Base-by-base conservation (phyloP, 2,329 filamentous ascomycete species). In the Ceratocystis ficicola region DNA sequence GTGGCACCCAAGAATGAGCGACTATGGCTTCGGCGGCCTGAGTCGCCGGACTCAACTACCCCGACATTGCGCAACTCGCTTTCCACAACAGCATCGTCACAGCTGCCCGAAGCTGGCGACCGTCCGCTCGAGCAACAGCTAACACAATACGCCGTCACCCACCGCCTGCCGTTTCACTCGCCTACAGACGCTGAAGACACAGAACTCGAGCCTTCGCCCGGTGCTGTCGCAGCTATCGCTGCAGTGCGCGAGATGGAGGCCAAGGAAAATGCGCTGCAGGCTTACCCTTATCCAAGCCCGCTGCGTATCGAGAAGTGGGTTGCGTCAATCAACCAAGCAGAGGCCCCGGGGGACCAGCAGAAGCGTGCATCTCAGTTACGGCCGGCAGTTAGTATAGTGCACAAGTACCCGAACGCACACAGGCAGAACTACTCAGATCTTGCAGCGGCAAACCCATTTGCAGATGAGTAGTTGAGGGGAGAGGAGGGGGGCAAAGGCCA, bases 341-440 rank as follows among this genome's bases (percentile, higher is more conserved):
- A 62, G 1, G 59, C 57, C 44, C 52, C 41, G 36, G 30, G 36
- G 55, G 25, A 55, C 7, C 48, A 44, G 52, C 50, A 15, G 17
- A 48, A 25, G 7, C 62, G 36, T 28, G 22, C 36, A 41, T 15
- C 28, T 5, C 30, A 41, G 8, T 22, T 65, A 59, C 57, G 64
- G 20, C 55, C 66, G 48, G 30, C 48, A 8, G 46, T 66, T 8
- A 68, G 67, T 48, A 64, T 69, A 5, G 64, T 69, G 25, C 63
- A 32, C 52, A 65, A 65, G 64, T 68, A 69, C 50, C 68, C 68
- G 22, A n/a, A 60, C 22, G 68, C 68, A 25, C 64, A 68, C 22
- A 44, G 67, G 36, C 68, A 69, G 61, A 63, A 69, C 62, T 69
- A 69, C 59, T 62, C 67, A 15, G 67, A 69, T 20, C 67, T 69